Conservation (phyloP, 306 rosid genomes). For the Echinosophora koreensis region DNA sequence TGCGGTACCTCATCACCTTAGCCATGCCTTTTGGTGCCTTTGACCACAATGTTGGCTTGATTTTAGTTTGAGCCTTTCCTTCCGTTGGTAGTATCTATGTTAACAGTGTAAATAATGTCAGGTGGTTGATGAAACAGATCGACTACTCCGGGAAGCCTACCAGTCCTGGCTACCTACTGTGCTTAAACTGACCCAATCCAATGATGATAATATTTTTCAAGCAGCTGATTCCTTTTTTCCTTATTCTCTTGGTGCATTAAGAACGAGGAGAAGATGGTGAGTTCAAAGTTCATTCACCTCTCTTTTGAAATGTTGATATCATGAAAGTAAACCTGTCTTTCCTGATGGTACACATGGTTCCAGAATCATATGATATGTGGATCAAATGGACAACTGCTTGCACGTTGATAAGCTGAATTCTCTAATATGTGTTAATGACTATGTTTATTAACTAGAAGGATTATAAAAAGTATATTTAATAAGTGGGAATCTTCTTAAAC, state of each 20-base stretch:
- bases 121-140: constrained; percentile 97
- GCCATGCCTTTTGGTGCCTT: too few species aligned
- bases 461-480: neutral
- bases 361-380: neutral
- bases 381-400: neutral
- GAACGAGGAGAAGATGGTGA: constrained; percentile 84
- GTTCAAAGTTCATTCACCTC: constrained; percentile 51
- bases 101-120: constrained; percentile 57
- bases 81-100: constrained; percentile 17
- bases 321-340: neutral
- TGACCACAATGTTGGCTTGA: neutral
- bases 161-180: constrained; percentile 94
- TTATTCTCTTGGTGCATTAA: constrained; percentile 61
- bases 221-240: constrained; percentile 55
- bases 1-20: too few species aligned
- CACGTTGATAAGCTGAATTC: neutral
- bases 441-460: neutral
- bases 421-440: neutral
- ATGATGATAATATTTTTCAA: constrained; percentile 57
- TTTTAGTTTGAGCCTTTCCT: constrained; percentile 13
- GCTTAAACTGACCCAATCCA: constrained; percentile 62
- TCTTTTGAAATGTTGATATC: constrained; percentile 26
- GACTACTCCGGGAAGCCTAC: constrained; percentile 88
- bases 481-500: neutral
- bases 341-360: constrained; percentile 19